phyloP scores from a whole-genome alignment of 148 eudicot genomes.

The Gaultheria prostrata region DNA sequence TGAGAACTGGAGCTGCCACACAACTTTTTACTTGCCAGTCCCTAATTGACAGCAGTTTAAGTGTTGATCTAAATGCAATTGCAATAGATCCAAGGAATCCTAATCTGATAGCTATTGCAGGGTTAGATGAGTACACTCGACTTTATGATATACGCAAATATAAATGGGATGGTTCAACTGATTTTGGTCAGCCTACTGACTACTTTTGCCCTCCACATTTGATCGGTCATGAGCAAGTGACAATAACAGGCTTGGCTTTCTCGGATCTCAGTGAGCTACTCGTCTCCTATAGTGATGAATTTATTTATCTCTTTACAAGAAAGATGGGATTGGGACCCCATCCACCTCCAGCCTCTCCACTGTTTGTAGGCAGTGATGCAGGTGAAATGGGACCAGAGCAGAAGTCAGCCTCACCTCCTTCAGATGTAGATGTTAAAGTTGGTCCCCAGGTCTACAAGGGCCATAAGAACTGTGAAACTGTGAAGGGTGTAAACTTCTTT shows the following conservation, averaged over 20 bases:
- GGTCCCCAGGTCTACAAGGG: conserved; percentile 77
- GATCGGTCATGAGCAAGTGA: conserved; percentile 54
- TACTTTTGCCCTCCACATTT: conserved; percentile 78
- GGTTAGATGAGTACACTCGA: conserved; percentile 78
- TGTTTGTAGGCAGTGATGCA: conserved; percentile 31
- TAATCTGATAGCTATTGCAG: conserved; percentile 78
- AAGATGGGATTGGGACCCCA: conserved; percentile 74
- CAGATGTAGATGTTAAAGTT: conserved; percentile 31
- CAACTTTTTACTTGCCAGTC: conserved; percentile 77
- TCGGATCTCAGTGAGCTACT: conserved; percentile 89
- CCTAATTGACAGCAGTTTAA: conserved; percentile 25
- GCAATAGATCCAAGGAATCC: conserved; percentile 88
- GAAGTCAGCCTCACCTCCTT: conserved; percentile 23
- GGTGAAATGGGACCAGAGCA: conserved; percentile 31
- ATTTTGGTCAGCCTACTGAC: conserved; percentile 74
- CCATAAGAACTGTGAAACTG: conserved; percentile 62
- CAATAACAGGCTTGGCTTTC: conserved; percentile 84
- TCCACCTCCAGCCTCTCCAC: conserved; percentile 42
- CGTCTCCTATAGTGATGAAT: conserved; percentile 71
- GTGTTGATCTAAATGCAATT: conserved; percentile 63
- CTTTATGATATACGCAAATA: conserved; percentile 80
- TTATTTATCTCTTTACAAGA: conserved; percentile 73
- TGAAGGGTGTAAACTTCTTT: conserved; percentile 87
- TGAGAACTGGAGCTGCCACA: conserved; percentile 72
- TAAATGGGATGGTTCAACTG: conserved; percentile 66